These are phyloP conservation scores for Rhodotorula sp. DNA, from an alignment of 1,284 basidiomycete species.

Conservation along the genomic window DNA sequence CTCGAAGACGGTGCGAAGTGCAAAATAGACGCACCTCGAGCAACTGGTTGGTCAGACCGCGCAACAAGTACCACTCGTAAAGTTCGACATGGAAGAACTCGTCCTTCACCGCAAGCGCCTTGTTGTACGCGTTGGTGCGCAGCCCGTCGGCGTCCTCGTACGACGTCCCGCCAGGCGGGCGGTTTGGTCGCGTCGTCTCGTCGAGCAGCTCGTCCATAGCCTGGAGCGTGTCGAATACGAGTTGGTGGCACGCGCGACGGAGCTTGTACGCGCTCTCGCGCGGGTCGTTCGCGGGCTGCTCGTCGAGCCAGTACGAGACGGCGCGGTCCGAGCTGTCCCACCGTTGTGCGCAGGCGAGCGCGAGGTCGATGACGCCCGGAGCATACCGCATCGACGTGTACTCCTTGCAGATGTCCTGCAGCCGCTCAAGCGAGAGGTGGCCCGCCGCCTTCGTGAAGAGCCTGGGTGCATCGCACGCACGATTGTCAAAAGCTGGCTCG, in stretches of 20 bases:
- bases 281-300: constrained; percentile 63
- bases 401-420: constrained; percentile 79
- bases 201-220: constrained; percentile 67
- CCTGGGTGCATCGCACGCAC: constrained; percentile 52
- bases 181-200: constrained; percentile 43
- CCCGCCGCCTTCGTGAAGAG: constrained; percentile 84
- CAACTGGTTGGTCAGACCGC: constrained; percentile 80
- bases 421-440: constrained; percentile 78
- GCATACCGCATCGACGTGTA: constrained; percentile 81
- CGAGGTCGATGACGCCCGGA: constrained; percentile 81
- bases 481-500: background rate
- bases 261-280: constrained; percentile 63
- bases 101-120: constrained; percentile 81
- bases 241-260: constrained; percentile 74
- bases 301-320: constrained; percentile 72
- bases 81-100: constrained; percentile 91
- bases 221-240: constrained; percentile 76
- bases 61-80: constrained; percentile 88
- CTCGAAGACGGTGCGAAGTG: background rate
- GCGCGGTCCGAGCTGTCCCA: constrained; percentile 77
- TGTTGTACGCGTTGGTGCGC: constrained; percentile 70
- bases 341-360: constrained; percentile 77
- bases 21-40: constrained; percentile 66
- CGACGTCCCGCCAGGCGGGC: constrained; percentile 42
- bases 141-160: constrained; percentile 65